These are phyloP conservation scores for Penicillium hesseltinei DNA, from an alignment of 2,329 filamentous ascomycete species.

Conservation along the genomic window DNA sequence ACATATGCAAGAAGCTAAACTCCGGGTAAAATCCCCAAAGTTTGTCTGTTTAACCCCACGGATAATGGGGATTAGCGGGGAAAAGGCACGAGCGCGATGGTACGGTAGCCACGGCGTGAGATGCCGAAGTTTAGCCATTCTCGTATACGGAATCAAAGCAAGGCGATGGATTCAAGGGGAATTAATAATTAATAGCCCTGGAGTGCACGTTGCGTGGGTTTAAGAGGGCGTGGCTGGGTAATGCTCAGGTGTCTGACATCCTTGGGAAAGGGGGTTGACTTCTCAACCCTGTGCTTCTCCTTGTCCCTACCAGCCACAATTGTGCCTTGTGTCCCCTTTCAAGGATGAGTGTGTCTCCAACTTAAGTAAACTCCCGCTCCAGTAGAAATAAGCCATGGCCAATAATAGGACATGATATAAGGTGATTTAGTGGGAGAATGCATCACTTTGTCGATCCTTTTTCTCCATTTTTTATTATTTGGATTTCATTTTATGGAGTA, in stretches of 20 bases:
- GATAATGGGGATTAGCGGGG: background rate
- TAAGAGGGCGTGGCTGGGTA: background rate
- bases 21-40: background rate
- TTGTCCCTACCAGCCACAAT: slow-evolving; percentile 2
- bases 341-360: background rate
- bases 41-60: background rate
- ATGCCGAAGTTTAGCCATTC: background rate
- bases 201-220: background rate
- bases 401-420: background rate
- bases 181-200: too few relatives aligned
- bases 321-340: slow-evolving; percentile 1
- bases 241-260: background rate
- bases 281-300: background rate
- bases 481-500: background rate
- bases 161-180: background rate
- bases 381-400: background rate
- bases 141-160: background rate
- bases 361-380: background rate
- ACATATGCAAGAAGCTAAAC: background rate
- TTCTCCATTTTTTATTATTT: background rate
- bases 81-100: background rate
- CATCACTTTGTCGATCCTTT: slow-evolving; percentile 9
- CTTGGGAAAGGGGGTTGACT: background rate
- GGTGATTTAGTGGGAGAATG: background rate
- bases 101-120: background rate